Evolutionary conservation across 2,329 filamentous ascomycete genomes (phyloP), one percentile per base, ranked within the genome.

Genomic region (Trichoderma citrinoviride): DNA sequence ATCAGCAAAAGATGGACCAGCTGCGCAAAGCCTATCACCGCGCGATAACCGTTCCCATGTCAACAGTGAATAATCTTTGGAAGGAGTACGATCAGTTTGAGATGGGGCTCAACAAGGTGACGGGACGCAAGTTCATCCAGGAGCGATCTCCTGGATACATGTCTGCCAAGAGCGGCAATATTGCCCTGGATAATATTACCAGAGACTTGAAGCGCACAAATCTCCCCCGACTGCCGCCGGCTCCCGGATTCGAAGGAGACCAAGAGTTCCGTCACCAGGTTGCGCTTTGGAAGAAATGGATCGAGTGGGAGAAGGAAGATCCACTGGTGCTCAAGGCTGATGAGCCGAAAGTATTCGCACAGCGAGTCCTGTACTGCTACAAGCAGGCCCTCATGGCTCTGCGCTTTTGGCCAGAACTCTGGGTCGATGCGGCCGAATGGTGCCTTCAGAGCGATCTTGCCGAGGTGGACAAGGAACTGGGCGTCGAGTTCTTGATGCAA

Each of bases 1-100:
- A 98, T 74, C 91, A 94, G 78, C 95, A 98, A 75, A 99, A 99
- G 82, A 96, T 97, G 90, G 95, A 99, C 72, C 83, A 91, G 70
- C 79, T 99, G 58, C 89, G 95, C 66, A 96, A 96, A 75, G 91
- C 92, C 0, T 99, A 97, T 75, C 93, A 97, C 72, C 90, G 90
- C 61, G 94, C 94, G 15, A 91, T 97, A 65, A 89, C 87, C 69
- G 87, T 97, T 44, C 96, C 96, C 5, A 96, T 92, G 68, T 87
- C 89, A 62, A 90, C 90, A 37, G 87, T 96, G 55, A 91, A 94
- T 72, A 85, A 85, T 60, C 80, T 99, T 15, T 99, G 95, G 96
- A 97, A 96, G 75, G 94, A 99, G 73, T 99, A 99, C 73, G 93
- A 98, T 75, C 89, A 91, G 70, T 99, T 99, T 73, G 95, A 99